Conservation (phyloP, 257 asterid species). For the Coffea canephora region DNA sequence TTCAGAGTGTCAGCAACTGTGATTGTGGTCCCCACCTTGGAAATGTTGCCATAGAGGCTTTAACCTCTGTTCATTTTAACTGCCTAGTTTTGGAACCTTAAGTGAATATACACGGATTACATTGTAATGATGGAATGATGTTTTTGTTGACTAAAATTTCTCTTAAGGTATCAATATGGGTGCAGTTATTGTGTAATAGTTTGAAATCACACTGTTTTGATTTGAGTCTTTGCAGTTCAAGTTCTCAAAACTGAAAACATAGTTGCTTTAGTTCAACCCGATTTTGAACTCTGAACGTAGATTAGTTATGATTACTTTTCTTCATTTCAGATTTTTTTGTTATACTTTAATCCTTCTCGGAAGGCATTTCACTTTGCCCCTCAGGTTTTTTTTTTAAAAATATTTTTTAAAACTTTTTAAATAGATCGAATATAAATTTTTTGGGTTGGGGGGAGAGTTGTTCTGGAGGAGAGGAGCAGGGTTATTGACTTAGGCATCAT, state of each 20-base stretch:
- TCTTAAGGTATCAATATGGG: too few relatives aligned
- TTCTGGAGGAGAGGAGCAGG: not conserved
- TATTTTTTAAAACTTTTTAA: too few relatives aligned
- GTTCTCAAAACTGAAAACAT: not conserved
- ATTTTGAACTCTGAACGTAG: not conserved
- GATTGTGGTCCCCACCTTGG: not conserved
- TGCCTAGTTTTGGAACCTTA: not conserved
- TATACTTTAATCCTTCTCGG: not conserved
- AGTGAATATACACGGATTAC: not conserved
- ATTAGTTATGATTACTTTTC: not conserved
- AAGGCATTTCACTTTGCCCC: not conserved
- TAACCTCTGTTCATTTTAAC: not conserved
- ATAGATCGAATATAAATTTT: too few relatives aligned
- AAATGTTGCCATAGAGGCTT: not conserved
- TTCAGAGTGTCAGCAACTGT: not conserved
- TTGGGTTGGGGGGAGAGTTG: not conserved
- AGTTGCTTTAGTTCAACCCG: too few relatives aligned
- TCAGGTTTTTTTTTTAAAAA: not conserved
- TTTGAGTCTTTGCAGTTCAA: not conserved
- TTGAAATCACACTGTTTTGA: not conserved
- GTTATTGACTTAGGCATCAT: not conserved
- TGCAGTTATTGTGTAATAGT: not conserved
- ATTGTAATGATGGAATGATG: not conserved
- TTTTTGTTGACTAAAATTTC: not conserved
- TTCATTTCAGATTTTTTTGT: not conserved